Evolutionary conservation across 495 filamentous ascomycete species (phyloP).

Genomic region (Hyaloscypha variabilis): DNA sequence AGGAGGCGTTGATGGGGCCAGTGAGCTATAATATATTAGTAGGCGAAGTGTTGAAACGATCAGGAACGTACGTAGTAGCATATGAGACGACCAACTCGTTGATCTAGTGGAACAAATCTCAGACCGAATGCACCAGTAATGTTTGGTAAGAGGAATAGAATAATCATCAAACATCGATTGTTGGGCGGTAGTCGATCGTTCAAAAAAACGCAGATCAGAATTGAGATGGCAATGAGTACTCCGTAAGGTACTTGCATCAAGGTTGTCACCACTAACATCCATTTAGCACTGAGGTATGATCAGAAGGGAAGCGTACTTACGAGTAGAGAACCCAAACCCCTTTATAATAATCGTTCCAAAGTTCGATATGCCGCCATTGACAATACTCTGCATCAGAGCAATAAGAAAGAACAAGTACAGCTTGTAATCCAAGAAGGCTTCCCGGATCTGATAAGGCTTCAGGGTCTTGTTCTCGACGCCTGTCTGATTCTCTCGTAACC

Average conservation of each 20-base stretch:
- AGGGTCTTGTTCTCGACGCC: slow-evolving; percentile 73
- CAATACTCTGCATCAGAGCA: slow-evolving; percentile 47
- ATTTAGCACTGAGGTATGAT: too few species aligned
- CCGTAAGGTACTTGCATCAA: slow-evolving; percentile 63
- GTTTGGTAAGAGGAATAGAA: slow-evolving; percentile 58
- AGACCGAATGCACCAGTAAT: slow-evolving; percentile 56
- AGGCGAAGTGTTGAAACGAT: neutral
- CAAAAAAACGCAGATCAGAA: slow-evolving; percentile 57
- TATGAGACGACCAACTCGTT: slow-evolving; percentile 52
- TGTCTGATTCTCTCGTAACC: slow-evolving; percentile 65
- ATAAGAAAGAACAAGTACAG: slow-evolving; percentile 60
- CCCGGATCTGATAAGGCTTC: slow-evolving; percentile 54
- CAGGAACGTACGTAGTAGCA: slow-evolving; percentile 39
- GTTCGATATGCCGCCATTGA: slow-evolving; percentile 59
- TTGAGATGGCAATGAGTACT: slow-evolving; percentile 56
- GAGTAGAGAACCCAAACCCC: slow-evolving; percentile 54
- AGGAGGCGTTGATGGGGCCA: slow-evolving; percentile 55
- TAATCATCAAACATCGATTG: slow-evolving; percentile 55
- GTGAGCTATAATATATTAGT: neutral
- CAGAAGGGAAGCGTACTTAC: slow-evolving; percentile 38
- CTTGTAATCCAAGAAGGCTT: slow-evolving; percentile 57
- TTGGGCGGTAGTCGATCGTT: slow-evolving; percentile 58
- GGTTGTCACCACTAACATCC: slow-evolving; percentile 33
- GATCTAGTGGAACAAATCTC: slow-evolving; percentile 48
- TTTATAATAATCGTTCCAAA: slow-evolving; percentile 66